Evolutionary conservation across 2,329 filamentous ascomycete genomes (phyloP).

Genomic region (Macroventuria anomochaeta): DNA sequence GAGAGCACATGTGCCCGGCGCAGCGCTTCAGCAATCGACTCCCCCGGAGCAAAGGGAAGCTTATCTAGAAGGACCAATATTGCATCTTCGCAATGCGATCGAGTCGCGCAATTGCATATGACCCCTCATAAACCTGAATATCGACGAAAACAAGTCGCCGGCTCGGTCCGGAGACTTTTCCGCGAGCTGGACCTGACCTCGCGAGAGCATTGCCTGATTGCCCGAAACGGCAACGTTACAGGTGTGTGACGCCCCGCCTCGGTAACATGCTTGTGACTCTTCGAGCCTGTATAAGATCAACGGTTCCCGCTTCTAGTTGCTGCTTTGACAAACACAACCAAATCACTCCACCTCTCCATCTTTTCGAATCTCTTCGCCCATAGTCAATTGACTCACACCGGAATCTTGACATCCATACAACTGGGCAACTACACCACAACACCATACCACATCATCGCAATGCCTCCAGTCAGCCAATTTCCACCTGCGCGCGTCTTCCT

Average conservation of each 20-base stretch:
- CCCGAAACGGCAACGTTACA: conserved; percentile 17
- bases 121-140: conserved; percentile 4
- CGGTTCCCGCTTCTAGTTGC: neutral
- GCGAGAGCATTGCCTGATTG: conserved; percentile 23
- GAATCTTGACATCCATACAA: neutral
- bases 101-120: conserved; percentile 15
- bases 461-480: conserved; percentile 41
- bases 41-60: conserved; percentile 10
- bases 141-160: conserved; percentile 19
- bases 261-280: conserved; percentile 17
- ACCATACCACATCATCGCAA: conserved; percentile 9
- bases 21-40: neutral
- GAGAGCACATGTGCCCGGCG: neutral
- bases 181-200: conserved; percentile 15
- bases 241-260: conserved; percentile 15
- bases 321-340: neutral
- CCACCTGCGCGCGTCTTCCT: conserved; percentile 38
- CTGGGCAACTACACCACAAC: neutral
- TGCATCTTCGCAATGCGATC: conserved; percentile 2
- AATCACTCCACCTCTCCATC: neutral
- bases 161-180: conserved; percentile 19
- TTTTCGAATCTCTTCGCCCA: neutral
- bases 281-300: conserved; percentile 9
- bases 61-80: neutral
- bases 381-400: neutral